phyloP scores from a whole-genome alignment of 306 rosid species.

The Quercus berberidifolia region DNA sequence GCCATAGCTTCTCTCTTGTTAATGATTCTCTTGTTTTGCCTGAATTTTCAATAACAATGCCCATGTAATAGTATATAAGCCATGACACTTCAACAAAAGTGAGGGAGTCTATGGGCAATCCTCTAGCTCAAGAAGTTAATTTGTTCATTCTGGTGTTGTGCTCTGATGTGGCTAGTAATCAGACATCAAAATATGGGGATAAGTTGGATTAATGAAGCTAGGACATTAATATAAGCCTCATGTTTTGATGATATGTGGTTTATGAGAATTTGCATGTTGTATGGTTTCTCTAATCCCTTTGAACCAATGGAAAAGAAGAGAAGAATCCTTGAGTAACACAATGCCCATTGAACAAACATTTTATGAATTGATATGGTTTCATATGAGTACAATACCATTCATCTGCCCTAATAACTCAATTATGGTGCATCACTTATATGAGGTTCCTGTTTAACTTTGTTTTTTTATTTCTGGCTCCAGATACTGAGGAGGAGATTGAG shows the following conservation, averaged over 20 bases:
- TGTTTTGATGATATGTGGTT: background rate
- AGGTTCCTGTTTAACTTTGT: background rate
- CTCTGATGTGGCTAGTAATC: background rate
- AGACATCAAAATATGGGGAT: background rate
- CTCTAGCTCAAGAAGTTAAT: background rate
- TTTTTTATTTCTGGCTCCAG: constrained; percentile 39
- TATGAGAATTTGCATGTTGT: background rate
- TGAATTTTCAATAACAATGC: background rate
- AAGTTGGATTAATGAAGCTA: background rate
- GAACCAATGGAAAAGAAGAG: background rate
- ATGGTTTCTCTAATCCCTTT: background rate
- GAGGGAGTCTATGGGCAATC: background rate
- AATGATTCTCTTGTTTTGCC: background rate
- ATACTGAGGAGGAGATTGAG: constrained; percentile 74
- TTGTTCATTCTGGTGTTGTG: background rate
- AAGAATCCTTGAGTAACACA: background rate
- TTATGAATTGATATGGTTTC: background rate
- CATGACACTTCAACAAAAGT: background rate
- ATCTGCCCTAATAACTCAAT: background rate
- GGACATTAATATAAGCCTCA: background rate
- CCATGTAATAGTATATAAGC: background rate
- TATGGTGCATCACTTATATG: background rate
- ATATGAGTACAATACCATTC: background rate
- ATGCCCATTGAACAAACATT: background rate
- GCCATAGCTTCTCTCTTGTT: constrained; percentile 7